phyloP scores from a whole-genome alignment of 2,329 filamentous ascomycete species.

The Remersonia thermophila region DNA sequence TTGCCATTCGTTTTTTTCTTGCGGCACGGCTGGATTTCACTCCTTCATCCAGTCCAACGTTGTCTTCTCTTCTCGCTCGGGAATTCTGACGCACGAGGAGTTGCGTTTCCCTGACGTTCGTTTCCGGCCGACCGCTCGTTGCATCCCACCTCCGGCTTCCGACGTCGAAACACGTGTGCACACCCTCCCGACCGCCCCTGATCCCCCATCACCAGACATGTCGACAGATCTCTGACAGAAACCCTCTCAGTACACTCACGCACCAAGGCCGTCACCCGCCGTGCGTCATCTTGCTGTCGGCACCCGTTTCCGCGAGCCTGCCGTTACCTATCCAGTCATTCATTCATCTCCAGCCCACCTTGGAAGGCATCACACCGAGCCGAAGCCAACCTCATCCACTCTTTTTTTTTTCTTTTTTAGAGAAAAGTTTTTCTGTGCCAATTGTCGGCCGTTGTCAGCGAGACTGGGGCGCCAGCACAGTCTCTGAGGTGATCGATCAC shows the following conservation, averaged over 20 bases:
- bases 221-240: constrained; percentile 16
- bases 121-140: constrained; percentile 8
- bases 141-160: too few species aligned
- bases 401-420: too few species aligned
- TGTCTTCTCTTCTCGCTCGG: constrained; percentile 1
- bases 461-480: too few species aligned
- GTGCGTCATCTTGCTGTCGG: constrained; percentile 3
- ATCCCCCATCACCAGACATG: constrained; percentile 15
- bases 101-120: constrained; percentile 5
- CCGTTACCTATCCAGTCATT: not conserved
- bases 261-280: constrained; percentile 1
- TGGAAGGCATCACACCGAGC: not conserved
- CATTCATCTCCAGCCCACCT: constrained; percentile 3
- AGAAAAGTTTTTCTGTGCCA: too few species aligned
- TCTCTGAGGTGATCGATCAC: too few species aligned
- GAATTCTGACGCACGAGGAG: constrained; percentile 7
- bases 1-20: constrained; percentile 7
- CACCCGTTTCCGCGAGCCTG: constrained; percentile 3
- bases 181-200: constrained; percentile 15
- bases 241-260: constrained; percentile 5
- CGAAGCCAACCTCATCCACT: not conserved
- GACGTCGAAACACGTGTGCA: constrained; percentile 1
- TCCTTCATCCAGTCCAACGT: not conserved
- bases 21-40: not conserved
- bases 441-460: not conserved